These are phyloP conservation scores for Schizophyllum amplum DNA, from an alignment of 1,284 basidiomycete species.

Conservation along the genomic window DNA sequence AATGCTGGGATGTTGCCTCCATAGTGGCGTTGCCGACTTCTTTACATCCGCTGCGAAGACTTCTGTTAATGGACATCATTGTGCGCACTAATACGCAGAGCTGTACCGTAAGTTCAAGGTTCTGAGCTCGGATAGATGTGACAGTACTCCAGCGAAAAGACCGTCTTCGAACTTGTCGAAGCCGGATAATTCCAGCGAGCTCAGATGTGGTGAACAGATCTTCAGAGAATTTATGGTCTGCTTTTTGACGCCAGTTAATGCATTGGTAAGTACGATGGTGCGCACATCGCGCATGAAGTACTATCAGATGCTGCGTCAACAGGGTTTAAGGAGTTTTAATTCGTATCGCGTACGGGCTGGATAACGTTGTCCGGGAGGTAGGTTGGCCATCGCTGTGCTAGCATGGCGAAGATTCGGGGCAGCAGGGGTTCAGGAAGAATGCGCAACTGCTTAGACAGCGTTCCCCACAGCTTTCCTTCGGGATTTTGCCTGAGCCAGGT, in stretches of 20 bases:
- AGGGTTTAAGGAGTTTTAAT: not conserved
- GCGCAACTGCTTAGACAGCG: conserved; percentile 32
- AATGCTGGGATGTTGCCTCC: conserved; percentile 32
- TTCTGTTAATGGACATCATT: conserved; percentile 3
- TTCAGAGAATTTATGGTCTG: conserved; percentile 31
- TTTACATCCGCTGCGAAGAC: conserved; percentile 40
- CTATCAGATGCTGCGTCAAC: conserved; percentile 22
- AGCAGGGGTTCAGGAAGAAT: conserved; percentile 44
- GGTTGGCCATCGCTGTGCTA: conserved; percentile 40
- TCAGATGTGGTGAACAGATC: conserved; percentile 26
- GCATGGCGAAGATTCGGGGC: conserved; percentile 40
- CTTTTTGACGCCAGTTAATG: conserved; percentile 44
- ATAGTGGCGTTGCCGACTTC: conserved; percentile 46
- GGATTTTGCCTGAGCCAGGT: conserved; percentile 29
- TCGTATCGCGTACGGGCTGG: conserved; percentile 33
- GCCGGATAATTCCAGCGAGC: conserved; percentile 40
- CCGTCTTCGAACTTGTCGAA: conserved; percentile 46
- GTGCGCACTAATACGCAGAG: not conserved
- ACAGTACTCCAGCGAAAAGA: conserved; percentile 40
- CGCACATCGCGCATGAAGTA: conserved; percentile 49
- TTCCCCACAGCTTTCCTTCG: conserved; percentile 30
- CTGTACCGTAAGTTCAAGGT: conserved; percentile 46
- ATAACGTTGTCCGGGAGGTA: conserved; percentile 47
- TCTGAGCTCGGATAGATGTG: conserved; percentile 35
- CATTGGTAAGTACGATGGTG: conserved; percentile 37